These are phyloP conservation scores for Aurifilum marmelostoma DNA, from an alignment of 2,329 filamentous ascomycete genomes.

Conservation along the genomic window DNA sequence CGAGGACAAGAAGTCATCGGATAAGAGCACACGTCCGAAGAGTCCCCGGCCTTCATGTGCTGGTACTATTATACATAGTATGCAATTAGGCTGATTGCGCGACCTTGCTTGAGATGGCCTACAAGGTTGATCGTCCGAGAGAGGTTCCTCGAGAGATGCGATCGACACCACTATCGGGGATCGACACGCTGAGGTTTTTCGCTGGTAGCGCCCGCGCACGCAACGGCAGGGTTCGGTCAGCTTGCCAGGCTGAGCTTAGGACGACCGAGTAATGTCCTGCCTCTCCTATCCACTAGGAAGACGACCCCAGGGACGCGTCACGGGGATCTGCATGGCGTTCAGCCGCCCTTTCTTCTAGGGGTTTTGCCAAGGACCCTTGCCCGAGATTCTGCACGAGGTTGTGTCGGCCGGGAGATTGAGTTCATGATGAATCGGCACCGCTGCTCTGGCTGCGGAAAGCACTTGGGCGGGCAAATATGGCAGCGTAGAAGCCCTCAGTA, in stretches of 20 bases:
- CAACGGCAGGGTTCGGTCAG: neutral
- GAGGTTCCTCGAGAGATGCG: neutral
- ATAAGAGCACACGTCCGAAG: neutral
- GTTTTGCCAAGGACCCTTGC: neutral
- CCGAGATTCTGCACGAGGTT: neutral
- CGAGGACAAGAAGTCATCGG: neutral
- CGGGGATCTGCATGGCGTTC: neutral
- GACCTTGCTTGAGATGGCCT: neutral
- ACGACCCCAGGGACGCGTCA: no score
- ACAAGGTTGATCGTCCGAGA: neutral
- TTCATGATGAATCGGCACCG: no score
- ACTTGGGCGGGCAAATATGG: no score
- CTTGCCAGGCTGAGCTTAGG: no score
- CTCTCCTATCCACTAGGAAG: neutral
- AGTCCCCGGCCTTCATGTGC: neutral
- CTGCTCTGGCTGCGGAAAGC: no score
- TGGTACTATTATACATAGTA: neutral
- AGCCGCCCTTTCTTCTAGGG: neutral
- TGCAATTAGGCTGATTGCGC: neutral
- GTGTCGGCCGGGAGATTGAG: neutral
- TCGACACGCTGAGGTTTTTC: neutral
- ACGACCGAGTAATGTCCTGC: neutral
- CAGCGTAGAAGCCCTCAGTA: no score
- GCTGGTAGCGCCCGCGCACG: no score
- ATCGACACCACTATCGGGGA: conserved; percentile 1